Percentiles rank a stretch among this genome's conserved stretches.
Evolutionary conservation across 345 rosid genomes (phyloP).

Genomic region (Eutrema yunnanense): DNA sequence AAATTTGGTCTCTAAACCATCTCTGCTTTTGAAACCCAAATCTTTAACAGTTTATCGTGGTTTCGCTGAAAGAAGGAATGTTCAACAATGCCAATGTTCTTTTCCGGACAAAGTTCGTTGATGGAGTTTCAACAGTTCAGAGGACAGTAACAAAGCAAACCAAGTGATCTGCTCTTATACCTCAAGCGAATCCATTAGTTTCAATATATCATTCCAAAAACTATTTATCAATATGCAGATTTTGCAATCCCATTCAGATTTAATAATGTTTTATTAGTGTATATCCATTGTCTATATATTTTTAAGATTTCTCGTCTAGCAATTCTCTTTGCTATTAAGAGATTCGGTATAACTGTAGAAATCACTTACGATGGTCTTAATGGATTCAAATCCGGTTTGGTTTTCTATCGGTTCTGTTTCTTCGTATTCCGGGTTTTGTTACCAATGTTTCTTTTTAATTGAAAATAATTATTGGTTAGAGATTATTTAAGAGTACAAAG

Average conservation of each 20-base stretch:
- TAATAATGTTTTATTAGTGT: too few relatives aligned
- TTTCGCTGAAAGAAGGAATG: slow-evolving; percentile 98
- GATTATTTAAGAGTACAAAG: too few relatives aligned
- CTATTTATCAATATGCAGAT: neutral
- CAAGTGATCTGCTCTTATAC: slow-evolving; percentile 32
- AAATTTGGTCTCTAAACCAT: neutral
- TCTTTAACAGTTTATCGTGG: slow-evolving; percentile 77
- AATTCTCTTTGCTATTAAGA: too few relatives aligned
- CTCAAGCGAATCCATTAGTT: neutral
- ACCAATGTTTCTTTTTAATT: too few relatives aligned
- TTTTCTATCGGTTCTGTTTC: too few relatives aligned
- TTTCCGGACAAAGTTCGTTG: slow-evolving; percentile 94
- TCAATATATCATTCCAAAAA: neutral
- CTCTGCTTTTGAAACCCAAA: neutral
- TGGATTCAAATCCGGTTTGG: too few relatives aligned
- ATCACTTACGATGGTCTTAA: too few relatives aligned
- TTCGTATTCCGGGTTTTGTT: too few relatives aligned
- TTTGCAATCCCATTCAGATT: neutral
- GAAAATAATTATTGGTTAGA: too few relatives aligned
- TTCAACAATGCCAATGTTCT: slow-evolving; percentile 98
- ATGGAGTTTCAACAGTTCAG: slow-evolving; percentile 93
- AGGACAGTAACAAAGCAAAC: slow-evolving; percentile 77
- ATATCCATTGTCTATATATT: too few relatives aligned
- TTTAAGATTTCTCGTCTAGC: too few relatives aligned
- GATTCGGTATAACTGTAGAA: too few relatives aligned